These are phyloP conservation scores for Phytophthora capsici DNA, from an alignment of 352 stramenopile genomes.

Conservation along the genomic window DNA sequence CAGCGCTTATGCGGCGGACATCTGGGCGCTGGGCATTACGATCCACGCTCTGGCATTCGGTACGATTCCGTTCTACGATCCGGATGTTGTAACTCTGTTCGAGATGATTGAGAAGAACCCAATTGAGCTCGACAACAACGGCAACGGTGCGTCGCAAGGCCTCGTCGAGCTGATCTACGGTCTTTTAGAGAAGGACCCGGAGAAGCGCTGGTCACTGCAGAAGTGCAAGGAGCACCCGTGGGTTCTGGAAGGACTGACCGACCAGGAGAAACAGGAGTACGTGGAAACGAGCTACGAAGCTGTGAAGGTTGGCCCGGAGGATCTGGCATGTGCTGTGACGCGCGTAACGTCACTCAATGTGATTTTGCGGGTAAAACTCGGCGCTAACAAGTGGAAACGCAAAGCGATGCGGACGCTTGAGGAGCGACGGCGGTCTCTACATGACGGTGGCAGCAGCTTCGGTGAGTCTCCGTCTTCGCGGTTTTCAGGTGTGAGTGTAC, in stretches of 20 bases:
- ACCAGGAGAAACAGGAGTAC: constrained; percentile 48
- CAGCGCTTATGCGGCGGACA: constrained; percentile 82
- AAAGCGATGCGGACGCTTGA: constrained; percentile 73
- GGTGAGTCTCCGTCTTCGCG: constrained; percentile 26
- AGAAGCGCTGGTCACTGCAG: constrained; percentile 70
- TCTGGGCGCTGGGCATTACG: constrained; percentile 89
- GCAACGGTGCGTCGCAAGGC: constrained; percentile 46
- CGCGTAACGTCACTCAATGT: constrained; percentile 78
- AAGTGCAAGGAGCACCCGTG: constrained; percentile 77
- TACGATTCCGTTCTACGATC: constrained; percentile 84
- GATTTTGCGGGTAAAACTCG: constrained; percentile 80
- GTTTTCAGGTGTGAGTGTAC: constrained; percentile 29
- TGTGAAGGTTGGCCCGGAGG: constrained; percentile 65
- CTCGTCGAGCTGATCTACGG: constrained; percentile 59
- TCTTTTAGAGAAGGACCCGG: constrained; percentile 77
- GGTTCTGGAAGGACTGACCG: constrained; percentile 64
- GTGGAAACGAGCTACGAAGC: constrained; percentile 53
- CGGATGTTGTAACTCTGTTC: constrained; percentile 83
- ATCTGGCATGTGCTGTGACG: constrained; percentile 74
- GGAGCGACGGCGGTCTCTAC: constrained; percentile 42
- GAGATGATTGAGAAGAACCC: constrained; percentile 79
- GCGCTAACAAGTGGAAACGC: constrained; percentile 79
- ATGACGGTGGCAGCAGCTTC: constrained; percentile 32
- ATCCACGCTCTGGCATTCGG: constrained; percentile 84
- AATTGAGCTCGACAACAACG: constrained; percentile 41